phyloP scores from a whole-genome alignment of 257 asterid species.

The Lycium ferocissimum region DNA sequence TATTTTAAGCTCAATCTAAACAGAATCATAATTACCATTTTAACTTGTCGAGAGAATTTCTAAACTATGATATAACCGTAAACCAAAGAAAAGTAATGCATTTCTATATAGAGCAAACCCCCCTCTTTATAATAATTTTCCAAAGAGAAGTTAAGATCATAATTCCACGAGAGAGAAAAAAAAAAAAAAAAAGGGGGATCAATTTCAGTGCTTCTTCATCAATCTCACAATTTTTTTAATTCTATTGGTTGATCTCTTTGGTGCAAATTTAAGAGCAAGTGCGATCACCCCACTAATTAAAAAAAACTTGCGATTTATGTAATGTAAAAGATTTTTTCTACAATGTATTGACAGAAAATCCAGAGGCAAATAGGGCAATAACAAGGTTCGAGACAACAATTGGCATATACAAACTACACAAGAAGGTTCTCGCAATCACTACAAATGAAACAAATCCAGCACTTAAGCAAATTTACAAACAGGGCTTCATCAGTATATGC shows the following conservation, averaged over 20 bases:
- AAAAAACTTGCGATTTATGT: neutral
- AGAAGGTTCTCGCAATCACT: neutral
- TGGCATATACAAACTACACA: neutral
- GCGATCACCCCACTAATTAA: neutral
- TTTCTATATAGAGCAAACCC: neutral
- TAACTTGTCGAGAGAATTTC: slow-evolving; percentile 11
- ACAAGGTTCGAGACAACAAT: neutral
- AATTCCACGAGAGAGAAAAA: neutral
- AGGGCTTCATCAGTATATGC: neutral
- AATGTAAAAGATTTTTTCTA: neutral
- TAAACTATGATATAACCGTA: neutral
- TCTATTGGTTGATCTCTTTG: neutral
- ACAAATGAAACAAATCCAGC: neutral
- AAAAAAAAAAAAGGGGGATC: slow-evolving; percentile 1
- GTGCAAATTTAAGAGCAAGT: neutral
- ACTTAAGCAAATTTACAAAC: neutral
- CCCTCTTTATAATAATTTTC: neutral
- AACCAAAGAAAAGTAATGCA: neutral
- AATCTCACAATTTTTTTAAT: neutral
- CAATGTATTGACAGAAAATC: neutral
- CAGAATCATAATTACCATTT: neutral
- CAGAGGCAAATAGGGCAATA: neutral
- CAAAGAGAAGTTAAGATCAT: neutral
- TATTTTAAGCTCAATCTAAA: neutral
- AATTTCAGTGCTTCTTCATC: neutral